phyloP scores from a whole-genome alignment of 495 filamentous ascomycete genomes.

The Xeromyces bisporus region DNA sequence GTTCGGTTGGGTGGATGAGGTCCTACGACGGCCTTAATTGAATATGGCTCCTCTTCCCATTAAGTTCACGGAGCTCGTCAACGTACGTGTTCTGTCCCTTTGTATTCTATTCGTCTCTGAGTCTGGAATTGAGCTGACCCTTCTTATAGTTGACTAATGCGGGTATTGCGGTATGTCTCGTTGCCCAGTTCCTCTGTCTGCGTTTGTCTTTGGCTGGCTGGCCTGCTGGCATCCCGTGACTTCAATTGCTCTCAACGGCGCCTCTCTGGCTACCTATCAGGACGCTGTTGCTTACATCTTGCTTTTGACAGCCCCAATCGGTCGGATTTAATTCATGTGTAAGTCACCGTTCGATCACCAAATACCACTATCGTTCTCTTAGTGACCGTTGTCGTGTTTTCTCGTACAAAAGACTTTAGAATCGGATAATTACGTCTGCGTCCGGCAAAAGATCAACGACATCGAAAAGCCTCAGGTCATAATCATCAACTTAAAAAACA shows the following conservation, averaged over 20 bases:
- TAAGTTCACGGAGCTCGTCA: slow-evolving; percentile 85
- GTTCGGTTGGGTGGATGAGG: slow-evolving; percentile 29
- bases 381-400: too few relatives aligned
- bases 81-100: slow-evolving; percentile 37
- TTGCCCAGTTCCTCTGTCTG: slow-evolving; percentile 5
- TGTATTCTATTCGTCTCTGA: not conserved
- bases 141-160: slow-evolving; percentile 47
- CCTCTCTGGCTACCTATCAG: slow-evolving; percentile 4
- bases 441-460: slow-evolving; percentile 76
- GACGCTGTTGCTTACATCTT: slow-evolving; percentile 23
- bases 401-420: slow-evolving; percentile 64
- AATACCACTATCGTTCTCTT: slow-evolving; percentile 5
- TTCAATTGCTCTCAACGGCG: not conserved
- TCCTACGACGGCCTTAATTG: slow-evolving; percentile 31
- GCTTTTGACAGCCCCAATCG: slow-evolving; percentile 42
- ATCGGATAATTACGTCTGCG: slow-evolving; percentile 88
- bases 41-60: slow-evolving; percentile 72
- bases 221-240: slow-evolving; percentile 8
- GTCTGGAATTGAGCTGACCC: slow-evolving; percentile 9
- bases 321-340: slow-evolving; percentile 98
- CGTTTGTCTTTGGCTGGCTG: slow-evolving; percentile 3
- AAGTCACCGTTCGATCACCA: slow-evolving; percentile 23
- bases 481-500: slow-evolving; percentile 90
- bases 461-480: slow-evolving; percentile 78
- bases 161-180: slow-evolving; percentile 58